Base-by-base conservation (phyloP, 345 rosid species). In the Excoecaria cochinchinensis region DNA sequence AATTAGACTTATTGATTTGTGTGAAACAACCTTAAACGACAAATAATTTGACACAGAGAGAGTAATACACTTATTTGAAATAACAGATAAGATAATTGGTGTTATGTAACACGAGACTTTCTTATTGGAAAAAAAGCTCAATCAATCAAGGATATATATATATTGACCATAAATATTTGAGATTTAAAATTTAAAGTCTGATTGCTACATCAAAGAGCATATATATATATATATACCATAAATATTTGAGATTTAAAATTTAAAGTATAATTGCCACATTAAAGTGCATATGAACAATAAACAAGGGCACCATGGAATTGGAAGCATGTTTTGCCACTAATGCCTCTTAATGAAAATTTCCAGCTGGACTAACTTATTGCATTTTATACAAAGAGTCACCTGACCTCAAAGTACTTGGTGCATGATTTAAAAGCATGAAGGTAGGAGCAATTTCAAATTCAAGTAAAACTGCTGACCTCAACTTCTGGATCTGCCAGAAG, bases 401-500 rank as follows among this genome's bases (percentile, higher is more conserved):
- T 39, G 5, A 65, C 53, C 36, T 68, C 25, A 69, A 46, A 31
- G 51, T 47, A 39, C 24, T 5, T 38, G 52, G 11, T 44, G 38
- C 65, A 40, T 44, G 22, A 59, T 42, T 58, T n/a, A 62, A 9
- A 76, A n/a, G 40, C 76, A 72, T 36, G 14, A 57, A 6, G 19
- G 4, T 44, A 14, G 31, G 36, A 46, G 44, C 0, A 63, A 61
- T 21, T 39, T 48, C 19, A 47, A 44, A 16, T 22, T 77, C 36
- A 53, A 31, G 73, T 56, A 50, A 53, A 24, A 36, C 16, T 8
- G 63, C 91, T 80, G 22, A 92, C 99, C 99, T 95, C 97, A 73
- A 92, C 84, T 81, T 90, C 97, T 44, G 99, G 98, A 87, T 95
- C 92, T 44, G 97, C 92, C 71, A 92, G 91, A 78, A 95, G 97